Percentiles rank a stretch among this genome's conserved stretches.
Evolutionary conservation across 2,329 filamentous ascomycete species (phyloP).

Genomic region (Alternaria sp.): DNA sequence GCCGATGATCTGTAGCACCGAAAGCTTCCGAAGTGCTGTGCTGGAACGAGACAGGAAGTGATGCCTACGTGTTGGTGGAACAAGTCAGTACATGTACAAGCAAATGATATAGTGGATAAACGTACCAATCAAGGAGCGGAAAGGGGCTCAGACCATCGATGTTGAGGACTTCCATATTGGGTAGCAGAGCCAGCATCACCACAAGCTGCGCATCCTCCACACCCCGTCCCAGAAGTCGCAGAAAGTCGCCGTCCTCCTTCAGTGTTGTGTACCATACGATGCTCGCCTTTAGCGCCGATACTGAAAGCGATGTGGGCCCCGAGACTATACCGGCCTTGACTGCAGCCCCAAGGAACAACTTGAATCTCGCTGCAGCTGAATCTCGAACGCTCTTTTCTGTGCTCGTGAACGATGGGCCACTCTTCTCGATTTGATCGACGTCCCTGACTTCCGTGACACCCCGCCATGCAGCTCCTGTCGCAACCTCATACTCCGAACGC

Average conservation of each 20-base stretch:
- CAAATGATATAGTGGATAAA: too few relatives aligned
- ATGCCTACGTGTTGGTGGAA: not conserved
- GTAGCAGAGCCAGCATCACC: not conserved
- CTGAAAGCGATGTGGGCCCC: not conserved
- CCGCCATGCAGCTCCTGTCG: not conserved
- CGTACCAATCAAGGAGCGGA: not conserved
- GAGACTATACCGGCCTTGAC: not conserved
- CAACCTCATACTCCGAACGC: conserved; percentile 14
- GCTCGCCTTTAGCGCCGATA: not conserved
- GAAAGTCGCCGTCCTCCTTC: conserved; percentile 1
- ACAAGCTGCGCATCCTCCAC: conserved; percentile 1
- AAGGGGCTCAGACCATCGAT: conserved; percentile 1
- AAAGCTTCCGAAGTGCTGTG: not conserved
- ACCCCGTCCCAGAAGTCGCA: not conserved
- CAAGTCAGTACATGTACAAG: not conserved
- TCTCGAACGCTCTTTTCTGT: not conserved
- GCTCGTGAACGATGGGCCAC: not conserved
- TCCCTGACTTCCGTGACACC: not conserved
- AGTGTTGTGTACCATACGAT: conserved; percentile 1
- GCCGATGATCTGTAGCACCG: not conserved
- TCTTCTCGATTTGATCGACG: not conserved
- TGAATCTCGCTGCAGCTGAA: not conserved
- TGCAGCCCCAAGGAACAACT: not conserved
- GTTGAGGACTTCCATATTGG: not conserved
- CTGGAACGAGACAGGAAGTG: conserved; percentile 2